These are phyloP conservation scores for Puccinia triticina DNA, from an alignment of 1,284 basidiomycete genomes.

Conservation along the genomic window DNA sequence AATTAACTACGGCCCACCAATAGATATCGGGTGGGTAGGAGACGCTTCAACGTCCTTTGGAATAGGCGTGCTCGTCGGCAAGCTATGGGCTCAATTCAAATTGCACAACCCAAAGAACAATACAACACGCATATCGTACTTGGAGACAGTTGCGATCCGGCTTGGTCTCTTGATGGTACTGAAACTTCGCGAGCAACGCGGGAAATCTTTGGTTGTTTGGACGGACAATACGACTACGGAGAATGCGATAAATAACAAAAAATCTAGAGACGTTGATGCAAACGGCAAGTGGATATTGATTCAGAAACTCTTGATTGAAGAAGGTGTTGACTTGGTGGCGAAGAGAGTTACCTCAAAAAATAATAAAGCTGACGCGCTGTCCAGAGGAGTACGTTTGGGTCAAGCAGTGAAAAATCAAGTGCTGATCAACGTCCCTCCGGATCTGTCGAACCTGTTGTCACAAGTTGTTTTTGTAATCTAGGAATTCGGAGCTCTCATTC, in stretches of 20 bases:
- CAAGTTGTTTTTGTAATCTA: not conserved
- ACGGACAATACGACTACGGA: not conserved
- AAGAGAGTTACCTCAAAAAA: not conserved
- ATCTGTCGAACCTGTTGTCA: not conserved
- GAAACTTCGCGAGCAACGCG: not conserved
- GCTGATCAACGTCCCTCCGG: not conserved
- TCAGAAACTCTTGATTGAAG: not conserved
- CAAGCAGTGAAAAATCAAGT: not conserved
- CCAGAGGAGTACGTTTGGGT: not conserved
- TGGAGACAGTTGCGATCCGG: slow-evolving; percentile 17
- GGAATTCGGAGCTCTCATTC: no score
- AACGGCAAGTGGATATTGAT: not conserved
- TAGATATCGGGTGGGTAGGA: no score
- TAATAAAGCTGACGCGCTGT: not conserved
- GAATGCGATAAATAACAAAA: not conserved
- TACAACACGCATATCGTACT: not conserved
- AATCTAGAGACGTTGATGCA: not conserved
- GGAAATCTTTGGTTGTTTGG: not conserved
- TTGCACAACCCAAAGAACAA: not conserved
- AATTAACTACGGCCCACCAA: no score
- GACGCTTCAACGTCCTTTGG: not conserved
- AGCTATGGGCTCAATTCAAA: slow-evolving; percentile 4
- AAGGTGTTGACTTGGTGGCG: not conserved
- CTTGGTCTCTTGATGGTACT: not conserved
- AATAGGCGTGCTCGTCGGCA: not conserved